Percentiles rank a stretch among this genome's conserved stretches.
phyloP scores from a whole-genome alignment of 495 filamentous ascomycete species.

The Aspergillus conjunctus region DNA sequence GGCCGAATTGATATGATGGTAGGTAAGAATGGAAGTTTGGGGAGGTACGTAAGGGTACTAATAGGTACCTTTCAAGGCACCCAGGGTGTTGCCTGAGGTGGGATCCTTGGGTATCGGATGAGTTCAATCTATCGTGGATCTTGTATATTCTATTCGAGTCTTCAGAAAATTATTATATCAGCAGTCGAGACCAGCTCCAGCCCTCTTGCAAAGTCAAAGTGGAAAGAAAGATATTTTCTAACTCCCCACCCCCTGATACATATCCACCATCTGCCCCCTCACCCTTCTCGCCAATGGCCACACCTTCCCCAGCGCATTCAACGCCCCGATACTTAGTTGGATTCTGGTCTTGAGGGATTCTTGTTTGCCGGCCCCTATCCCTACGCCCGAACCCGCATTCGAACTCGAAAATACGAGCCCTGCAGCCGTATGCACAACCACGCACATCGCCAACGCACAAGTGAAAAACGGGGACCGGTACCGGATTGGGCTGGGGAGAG shows the following conservation, averaged over 20 bases:
- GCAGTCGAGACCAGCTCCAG: too few relatives aligned
- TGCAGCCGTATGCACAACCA: conserved; percentile 49
- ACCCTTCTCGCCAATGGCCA: conserved; percentile 70
- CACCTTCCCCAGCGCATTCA: conserved; percentile 64
- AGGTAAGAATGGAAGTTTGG: too few relatives aligned
- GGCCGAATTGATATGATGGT: too few relatives aligned
- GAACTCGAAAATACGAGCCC: conserved; percentile 47
- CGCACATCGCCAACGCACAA: conserved; percentile 60
- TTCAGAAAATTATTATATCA: too few relatives aligned
- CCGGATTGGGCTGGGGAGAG: conserved; percentile 64
- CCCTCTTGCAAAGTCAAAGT: too few relatives aligned
- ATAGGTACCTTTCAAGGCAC: too few relatives aligned
- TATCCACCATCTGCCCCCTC: conserved; percentile 57
- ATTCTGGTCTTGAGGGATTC: conserved; percentile 65
- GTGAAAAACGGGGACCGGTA: conserved; percentile 78
- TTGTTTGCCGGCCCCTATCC: conserved; percentile 48
- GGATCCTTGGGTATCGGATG: too few relatives aligned
- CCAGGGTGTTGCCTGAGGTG: too few relatives aligned
- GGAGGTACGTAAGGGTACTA: too few relatives aligned
- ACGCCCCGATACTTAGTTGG: conserved; percentile 69
- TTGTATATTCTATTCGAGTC: too few relatives aligned
- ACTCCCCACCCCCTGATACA: conserved; percentile 26
- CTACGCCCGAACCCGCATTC: conserved; percentile 16
- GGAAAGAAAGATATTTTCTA: neutral
- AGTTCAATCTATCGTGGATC: too few relatives aligned